Percentiles rank a stretch among this genome's conserved stretches.
Conservation (phyloP, 805 yeast genomes). For the Wickerhamiella occidentalis region DNA sequence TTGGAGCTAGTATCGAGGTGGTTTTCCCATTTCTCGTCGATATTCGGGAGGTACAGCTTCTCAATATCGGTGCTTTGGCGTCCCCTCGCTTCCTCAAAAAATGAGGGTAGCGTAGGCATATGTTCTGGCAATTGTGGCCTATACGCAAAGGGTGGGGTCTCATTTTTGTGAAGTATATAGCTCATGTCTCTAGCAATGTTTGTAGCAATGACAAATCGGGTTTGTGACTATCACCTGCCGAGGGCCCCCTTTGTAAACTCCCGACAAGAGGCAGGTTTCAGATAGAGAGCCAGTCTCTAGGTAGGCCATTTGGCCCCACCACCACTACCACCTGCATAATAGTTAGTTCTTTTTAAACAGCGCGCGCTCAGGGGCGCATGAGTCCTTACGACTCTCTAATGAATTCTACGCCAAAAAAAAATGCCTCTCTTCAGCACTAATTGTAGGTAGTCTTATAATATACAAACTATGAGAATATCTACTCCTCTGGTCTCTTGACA, state of each 20-base stretch:
- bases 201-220: not conserved
- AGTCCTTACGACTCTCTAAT: too few relatives aligned
- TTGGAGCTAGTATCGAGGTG: conserved; percentile 12
- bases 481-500: not conserved
- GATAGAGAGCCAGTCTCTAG: too few relatives aligned
- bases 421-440: too few relatives aligned
- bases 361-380: too few relatives aligned
- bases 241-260: too few relatives aligned
- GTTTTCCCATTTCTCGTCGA: conserved; percentile 20
- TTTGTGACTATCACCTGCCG: not conserved
- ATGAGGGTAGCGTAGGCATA: conserved; percentile 1
- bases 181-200: conserved; percentile 1
- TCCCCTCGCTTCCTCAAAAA: not conserved
- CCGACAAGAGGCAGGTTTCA: too few relatives aligned
- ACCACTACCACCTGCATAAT: too few relatives aligned
- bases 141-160: conserved; percentile 8
- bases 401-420: too few relatives aligned
- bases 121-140: conserved; percentile 4
- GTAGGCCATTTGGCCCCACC: too few relatives aligned
- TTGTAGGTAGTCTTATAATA: too few relatives aligned
- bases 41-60: conserved; percentile 16
- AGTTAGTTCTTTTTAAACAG: too few relatives aligned
- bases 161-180: conserved; percentile 10
- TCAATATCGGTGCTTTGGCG: not conserved
- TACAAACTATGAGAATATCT: too few relatives aligned